Evolutionary conservation across 2,329 filamentous ascomycete genomes (phyloP).

Genomic region (Seiridium unicorne): DNA sequence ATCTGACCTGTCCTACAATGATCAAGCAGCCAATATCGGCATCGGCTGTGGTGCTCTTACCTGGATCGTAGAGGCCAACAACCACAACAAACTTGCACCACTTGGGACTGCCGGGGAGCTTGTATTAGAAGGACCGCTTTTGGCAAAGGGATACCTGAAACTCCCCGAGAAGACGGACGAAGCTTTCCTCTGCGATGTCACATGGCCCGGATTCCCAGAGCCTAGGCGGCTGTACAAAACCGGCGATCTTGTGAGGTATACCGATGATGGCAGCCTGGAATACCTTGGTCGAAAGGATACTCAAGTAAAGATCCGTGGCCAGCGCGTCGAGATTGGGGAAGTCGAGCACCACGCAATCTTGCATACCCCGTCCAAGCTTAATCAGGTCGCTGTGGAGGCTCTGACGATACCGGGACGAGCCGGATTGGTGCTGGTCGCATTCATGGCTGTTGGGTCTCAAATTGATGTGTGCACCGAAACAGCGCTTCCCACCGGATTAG

Average conservation of each 20-base stretch:
- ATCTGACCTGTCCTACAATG: not conserved
- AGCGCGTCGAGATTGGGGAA: conserved; percentile 9
- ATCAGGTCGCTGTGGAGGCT: conserved; percentile 7
- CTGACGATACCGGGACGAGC: not conserved
- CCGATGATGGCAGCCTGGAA: not conserved
- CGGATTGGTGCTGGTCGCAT: conserved; percentile 6
- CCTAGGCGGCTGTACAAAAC: not conserved
- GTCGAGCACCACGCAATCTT: conserved; percentile 7
- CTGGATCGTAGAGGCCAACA: conserved; percentile 1
- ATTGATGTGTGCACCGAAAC: not conserved
- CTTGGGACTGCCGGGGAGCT: conserved; percentile 3
- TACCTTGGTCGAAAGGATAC: conserved; percentile 9
- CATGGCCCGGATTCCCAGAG: conserved; percentile 1
- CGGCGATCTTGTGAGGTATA: conserved; percentile 3
- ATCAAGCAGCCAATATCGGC: conserved; percentile 1
- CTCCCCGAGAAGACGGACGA: not conserved
- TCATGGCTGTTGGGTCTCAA: conserved; percentile 6
- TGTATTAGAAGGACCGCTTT: conserved; percentile 1
- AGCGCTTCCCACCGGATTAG: not conserved
- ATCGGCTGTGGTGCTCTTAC: not conserved
- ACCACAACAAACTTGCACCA: conserved; percentile 1
- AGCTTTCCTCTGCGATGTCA: conserved; percentile 11
- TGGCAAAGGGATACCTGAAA: conserved; percentile 4
- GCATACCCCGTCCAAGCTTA: not conserved
- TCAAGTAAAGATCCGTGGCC: conserved; percentile 4